phyloP scores from a whole-genome alignment of 169 alveolate species.

The Neospora caninum region DNA sequence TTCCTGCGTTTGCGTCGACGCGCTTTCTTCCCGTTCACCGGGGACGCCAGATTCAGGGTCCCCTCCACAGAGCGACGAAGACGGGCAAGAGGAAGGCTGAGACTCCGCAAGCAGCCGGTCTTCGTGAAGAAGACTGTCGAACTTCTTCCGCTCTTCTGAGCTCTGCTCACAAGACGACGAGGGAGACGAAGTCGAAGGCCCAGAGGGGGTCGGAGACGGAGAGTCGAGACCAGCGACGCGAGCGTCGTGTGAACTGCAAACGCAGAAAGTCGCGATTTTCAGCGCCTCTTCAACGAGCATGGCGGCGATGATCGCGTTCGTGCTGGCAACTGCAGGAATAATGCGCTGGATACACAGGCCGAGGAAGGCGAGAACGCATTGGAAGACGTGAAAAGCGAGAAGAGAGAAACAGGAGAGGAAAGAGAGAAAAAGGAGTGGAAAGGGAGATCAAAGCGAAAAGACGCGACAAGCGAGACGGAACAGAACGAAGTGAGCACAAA shows the following conservation, averaged over 20 bases:
- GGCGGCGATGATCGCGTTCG: constrained; percentile 67
- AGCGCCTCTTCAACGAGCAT: constrained; percentile 62
- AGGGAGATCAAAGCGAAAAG: background rate
- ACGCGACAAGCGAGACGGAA: too few relatives aligned
- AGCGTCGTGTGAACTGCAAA: constrained; percentile 47
- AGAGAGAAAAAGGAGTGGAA: background rate
- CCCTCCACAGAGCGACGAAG: background rate
- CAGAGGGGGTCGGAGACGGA: background rate
- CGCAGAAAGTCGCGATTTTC: constrained; percentile 50
- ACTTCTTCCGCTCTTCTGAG: background rate
- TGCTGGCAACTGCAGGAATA: constrained; percentile 69
- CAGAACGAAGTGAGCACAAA: background rate
- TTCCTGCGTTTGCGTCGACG: background rate
- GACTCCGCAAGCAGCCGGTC: too few relatives aligned
- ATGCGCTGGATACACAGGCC: constrained; percentile 45
- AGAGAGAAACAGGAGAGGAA: background rate
- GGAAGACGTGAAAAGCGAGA: background rate
- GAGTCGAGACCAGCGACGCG: background rate
- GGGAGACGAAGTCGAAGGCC: background rate
- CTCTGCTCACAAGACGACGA: background rate
- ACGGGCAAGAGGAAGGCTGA: too few relatives aligned
- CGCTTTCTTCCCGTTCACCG: background rate
- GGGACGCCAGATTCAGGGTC: background rate
- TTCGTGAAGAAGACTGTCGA: background rate
- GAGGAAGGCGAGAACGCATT: background rate